phyloP scores from a whole-genome alignment of 2,329 filamentous ascomycete species.

The Rugonectria rugulosa region DNA sequence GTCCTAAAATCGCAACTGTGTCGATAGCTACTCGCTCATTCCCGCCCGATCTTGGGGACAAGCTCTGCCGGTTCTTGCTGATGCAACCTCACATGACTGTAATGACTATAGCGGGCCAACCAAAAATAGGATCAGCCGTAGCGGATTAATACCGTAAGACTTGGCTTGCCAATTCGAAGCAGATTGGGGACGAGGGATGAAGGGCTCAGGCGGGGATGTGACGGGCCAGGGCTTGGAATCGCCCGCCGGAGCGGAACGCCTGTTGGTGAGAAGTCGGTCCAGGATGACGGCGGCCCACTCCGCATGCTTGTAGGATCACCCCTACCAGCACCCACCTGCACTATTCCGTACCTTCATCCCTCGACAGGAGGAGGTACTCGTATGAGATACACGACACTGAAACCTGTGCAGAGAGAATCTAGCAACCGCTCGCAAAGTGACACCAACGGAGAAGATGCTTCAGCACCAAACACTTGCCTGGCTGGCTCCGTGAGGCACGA shows the following conservation, averaged over 20 bases:
- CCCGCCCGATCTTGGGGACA: conserved; percentile 19
- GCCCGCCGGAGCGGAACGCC: conserved; percentile 9
- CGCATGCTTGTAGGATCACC: neutral
- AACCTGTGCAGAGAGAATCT: no score
- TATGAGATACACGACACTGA: no score
- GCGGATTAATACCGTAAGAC: conserved; percentile 6
- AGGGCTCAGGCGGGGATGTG: conserved; percentile 10
- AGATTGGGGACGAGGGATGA: conserved; percentile 18
- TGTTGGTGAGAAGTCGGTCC: conserved; percentile 16
- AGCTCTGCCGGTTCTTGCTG: conserved; percentile 22
- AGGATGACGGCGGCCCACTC: conserved; percentile 13
- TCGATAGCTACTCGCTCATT: conserved; percentile 3
- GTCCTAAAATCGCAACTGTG: neutral
- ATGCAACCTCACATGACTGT: conserved; percentile 21
- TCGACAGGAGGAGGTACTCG: no score
- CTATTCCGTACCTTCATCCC: no score
- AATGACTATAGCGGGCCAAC: conserved; percentile 6
- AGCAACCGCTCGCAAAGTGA: no score
- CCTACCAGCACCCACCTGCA: conserved; percentile 4
- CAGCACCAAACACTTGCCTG: no score
- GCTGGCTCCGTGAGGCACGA: no score
- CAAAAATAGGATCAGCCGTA: conserved; percentile 25
- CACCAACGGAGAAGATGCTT: neutral
- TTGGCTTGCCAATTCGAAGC: conserved; percentile 6
- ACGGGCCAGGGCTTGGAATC: conserved; percentile 8